Percentiles rank a stretch among this genome's conserved stretches.
These are phyloP conservation scores for Lagenaria siceraria DNA, from an alignment of 306 rosid species.

Conservation along the genomic window DNA sequence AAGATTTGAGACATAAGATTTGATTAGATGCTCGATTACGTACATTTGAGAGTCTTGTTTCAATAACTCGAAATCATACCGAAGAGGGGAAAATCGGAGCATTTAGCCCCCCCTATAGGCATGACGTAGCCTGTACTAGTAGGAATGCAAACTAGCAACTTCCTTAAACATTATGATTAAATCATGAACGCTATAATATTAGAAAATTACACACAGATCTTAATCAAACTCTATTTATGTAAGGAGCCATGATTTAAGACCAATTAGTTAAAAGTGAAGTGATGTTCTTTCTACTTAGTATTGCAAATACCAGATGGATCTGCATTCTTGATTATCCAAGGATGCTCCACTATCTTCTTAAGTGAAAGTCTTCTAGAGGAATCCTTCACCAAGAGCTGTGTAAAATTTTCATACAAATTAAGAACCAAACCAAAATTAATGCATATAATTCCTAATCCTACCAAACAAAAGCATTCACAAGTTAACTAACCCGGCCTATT, in stretches of 20 bases:
- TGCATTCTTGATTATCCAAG: conserved; percentile 72
- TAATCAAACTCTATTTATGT: not conserved
- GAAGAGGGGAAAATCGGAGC: not conserved
- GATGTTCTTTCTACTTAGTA: conserved; percentile 14
- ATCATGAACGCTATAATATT: not conserved
- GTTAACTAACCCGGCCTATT: conserved; percentile 42
- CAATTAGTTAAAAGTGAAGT: conserved; percentile 1
- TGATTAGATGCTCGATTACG: not conserved
- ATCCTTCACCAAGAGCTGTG: conserved; percentile 78
- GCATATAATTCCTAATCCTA: not conserved
- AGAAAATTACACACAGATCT: not conserved
- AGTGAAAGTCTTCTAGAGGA: conserved; percentile 65
- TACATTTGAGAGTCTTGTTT: not conserved
- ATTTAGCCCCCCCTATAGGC: not conserved
- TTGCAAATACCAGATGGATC: conserved; percentile 41
- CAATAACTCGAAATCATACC: not conserved
- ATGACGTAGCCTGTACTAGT: not conserved
- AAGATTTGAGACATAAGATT: not conserved
- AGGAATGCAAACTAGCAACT: not conserved
- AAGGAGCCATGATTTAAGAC: not conserved
- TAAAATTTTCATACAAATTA: not conserved
- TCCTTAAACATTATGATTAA: not conserved
- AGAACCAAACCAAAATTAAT: not conserved
- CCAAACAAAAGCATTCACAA: not conserved
- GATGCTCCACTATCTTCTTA: conserved; percentile 68